phyloP scores from a whole-genome alignment of 2,329 filamentous ascomycete genomes.

The Microascus cirrosus region DNA sequence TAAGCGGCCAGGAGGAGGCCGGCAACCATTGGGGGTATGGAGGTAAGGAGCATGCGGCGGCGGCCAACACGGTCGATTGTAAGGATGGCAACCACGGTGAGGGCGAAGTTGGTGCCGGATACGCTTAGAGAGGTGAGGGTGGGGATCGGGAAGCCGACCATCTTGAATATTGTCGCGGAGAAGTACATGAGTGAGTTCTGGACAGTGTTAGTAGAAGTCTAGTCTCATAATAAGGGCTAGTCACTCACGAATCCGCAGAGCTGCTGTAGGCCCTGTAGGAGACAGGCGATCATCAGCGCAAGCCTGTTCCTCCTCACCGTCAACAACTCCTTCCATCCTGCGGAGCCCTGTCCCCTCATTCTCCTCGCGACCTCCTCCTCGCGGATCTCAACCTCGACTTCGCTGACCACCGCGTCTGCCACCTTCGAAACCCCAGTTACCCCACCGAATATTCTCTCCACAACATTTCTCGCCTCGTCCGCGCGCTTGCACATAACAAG shows the following conservation, averaged over 20 bases:
- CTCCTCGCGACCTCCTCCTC: conserved; percentile 49
- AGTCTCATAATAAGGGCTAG: background rate
- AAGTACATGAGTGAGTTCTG: conserved; percentile 90
- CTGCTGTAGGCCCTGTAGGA: conserved; percentile 80
- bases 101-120: conserved; percentile 71
- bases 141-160: conserved; percentile 67
- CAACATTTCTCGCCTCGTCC: conserved; percentile 50
- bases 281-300: conserved; percentile 73
- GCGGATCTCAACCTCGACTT: conserved; percentile 65
- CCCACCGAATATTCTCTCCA: conserved; percentile 53
- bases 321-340: conserved; percentile 38
- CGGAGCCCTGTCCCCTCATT: conserved; percentile 12
- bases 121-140: conserved; percentile 72
- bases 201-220: background rate
- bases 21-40: conserved; percentile 71
- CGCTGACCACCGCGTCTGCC: conserved; percentile 50
- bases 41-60: conserved; percentile 68
- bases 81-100: conserved; percentile 63
- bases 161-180: conserved; percentile 68
- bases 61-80: conserved; percentile 73
- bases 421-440: conserved; percentile 28
- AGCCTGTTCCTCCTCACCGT: conserved; percentile 53
- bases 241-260: conserved; percentile 65
- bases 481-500: conserved; percentile 58
- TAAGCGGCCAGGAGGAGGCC: conserved; percentile 61